Evolutionary conservation across 2,329 filamentous ascomycete genomes (phyloP).

Genomic region (Xylaria multiplex): DNA sequence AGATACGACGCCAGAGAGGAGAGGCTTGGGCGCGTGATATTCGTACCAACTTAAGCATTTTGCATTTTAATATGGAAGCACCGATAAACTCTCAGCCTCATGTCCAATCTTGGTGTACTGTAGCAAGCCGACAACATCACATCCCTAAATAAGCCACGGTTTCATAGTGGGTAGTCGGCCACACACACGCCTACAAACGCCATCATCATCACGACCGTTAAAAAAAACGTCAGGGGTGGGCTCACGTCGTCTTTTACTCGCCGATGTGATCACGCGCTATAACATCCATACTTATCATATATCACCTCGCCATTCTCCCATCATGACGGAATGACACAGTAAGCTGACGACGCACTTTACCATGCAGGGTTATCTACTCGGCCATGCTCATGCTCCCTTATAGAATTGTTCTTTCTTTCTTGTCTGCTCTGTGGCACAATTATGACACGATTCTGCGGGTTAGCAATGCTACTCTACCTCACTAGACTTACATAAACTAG

Average conservation of each 20-base stretch:
- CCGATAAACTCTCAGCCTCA: no score
- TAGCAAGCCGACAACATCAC: no score
- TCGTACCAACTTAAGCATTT: no score
- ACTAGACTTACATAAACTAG: neutral
- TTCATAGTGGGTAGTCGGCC: no score
- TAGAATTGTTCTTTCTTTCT: neutral
- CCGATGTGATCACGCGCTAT: slow-evolving; percentile 6
- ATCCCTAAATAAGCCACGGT: no score
- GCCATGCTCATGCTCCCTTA: neutral
- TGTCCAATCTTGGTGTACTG: no score
- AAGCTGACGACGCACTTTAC: slow-evolving; percentile 29
- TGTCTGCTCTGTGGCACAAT: slow-evolving; percentile 6
- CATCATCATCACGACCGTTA: no score
- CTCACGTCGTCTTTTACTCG: neutral
- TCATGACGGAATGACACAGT: slow-evolving; percentile 25
- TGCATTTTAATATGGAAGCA: no score
- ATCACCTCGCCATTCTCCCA: neutral
- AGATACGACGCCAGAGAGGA: no score
- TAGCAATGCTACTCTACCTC: neutral
- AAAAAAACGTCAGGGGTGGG: neutral
- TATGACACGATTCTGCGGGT: neutral
- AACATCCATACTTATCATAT: neutral
- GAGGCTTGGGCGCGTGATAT: no score
- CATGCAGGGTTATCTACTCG: slow-evolving; percentile 4
- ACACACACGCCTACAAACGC: no score